These are phyloP conservation scores for Arthrobotrys pseudoclavata DNA, from an alignment of 2,329 filamentous ascomycete species.

Conservation along the genomic window DNA sequence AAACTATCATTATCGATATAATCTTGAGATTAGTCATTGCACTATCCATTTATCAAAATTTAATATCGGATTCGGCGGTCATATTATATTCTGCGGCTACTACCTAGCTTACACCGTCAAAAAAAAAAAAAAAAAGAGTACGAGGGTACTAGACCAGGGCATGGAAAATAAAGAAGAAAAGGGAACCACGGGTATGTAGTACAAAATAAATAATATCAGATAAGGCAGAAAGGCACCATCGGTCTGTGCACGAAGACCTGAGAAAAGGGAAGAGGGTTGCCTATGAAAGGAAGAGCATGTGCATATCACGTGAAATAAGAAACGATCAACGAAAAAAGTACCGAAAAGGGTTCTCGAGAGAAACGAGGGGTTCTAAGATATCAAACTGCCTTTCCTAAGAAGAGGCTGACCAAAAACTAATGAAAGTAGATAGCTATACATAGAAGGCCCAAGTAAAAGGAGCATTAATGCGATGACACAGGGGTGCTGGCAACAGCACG, in stretches of 20 bases:
- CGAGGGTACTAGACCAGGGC: not conserved
- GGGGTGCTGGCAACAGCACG: constrained; percentile 55
- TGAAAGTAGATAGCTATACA: constrained; percentile 38
- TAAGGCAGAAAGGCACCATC: not conserved
- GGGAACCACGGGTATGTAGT: not conserved
- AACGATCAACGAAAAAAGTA: not conserved
- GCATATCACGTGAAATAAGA: constrained; percentile 25
- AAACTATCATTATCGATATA: too few species aligned
- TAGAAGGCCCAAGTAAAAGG: constrained; percentile 20
- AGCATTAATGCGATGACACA: constrained; percentile 39
- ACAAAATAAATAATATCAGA: not conserved
- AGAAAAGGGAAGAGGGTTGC: not conserved
- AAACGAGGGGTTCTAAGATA: constrained; percentile 32
- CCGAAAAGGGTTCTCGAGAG: not conserved
- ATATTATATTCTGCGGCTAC: constrained; percentile 20
- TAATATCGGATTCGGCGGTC: not conserved
- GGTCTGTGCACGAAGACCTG: not conserved
- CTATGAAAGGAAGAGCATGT: constrained; percentile 10
- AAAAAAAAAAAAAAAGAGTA: not conserved
- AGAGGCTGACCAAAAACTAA: constrained; percentile 20
- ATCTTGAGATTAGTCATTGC: too few species aligned
- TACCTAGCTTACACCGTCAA: constrained; percentile 1
- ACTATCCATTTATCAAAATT: not conserved
- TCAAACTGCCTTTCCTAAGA: not conserved
- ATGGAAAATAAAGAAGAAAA: not conserved